Evolutionary conservation across 2,329 filamentous ascomycete genomes (phyloP), one percentile per base, ranked within the genome.

Genomic region (Sporothrix euskadiensis): DNA sequence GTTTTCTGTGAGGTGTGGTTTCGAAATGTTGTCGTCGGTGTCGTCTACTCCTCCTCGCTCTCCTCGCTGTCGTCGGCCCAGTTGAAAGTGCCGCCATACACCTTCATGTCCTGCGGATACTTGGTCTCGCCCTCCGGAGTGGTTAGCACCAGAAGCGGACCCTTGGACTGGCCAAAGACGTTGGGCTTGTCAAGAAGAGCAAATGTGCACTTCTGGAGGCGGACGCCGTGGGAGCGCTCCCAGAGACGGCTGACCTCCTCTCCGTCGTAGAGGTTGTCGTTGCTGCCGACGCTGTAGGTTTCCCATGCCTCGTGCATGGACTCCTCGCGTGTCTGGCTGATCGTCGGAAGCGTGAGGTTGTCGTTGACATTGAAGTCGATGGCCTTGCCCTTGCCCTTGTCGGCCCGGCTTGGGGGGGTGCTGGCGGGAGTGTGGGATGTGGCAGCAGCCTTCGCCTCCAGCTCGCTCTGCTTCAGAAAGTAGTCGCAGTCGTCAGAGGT

Each of bases 71-170:
- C 32, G 14, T 74, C 73, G 0, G 71, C 74, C 74, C 74, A 74
- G 39, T 44, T 32, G 12, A 16, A 32, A 8, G 49, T 39, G 0
- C 69, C 70, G 1, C 14, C 41, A 47, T 74, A 76, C 2, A 41
- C n/a, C 22, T 57, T 59, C 41, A 76, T 61, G 30, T 76, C 73
- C 41, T 76, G 73, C 0, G 74, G 75, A 22, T 76, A 76, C 26
- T 73, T 72, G n/a, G 30, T 69, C 1, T 71, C 52, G 3, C 75
- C 74, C 35, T 74, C 74, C 0, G 75, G 74, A 2, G 74, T 75
- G 3, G 75, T 76, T 14, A 76, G 52, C 30, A 59, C 59, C 47
- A 76, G 30, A 4, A 68, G 16, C 0, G 75, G 75, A 16, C 75
- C 74, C 0, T 2, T 41, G 54, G 16, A 49, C 54, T 72, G 56